Evolutionary conservation across 257 asterid species (phyloP), one percentile per base, ranked within the genome.

Genomic region (Euphrasia confusa): DNA sequence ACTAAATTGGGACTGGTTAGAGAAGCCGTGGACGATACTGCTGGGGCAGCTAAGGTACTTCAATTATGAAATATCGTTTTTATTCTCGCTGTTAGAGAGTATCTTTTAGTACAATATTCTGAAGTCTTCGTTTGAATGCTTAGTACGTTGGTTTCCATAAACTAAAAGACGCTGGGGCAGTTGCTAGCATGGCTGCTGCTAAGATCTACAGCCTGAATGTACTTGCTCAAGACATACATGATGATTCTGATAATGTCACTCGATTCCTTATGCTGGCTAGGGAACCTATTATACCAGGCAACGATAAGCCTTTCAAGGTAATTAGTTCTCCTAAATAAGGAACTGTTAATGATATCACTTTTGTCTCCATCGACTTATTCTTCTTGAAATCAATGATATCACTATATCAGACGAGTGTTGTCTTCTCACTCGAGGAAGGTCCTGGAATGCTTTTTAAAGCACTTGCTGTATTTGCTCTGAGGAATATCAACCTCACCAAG

Each of bases 11-110:
- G 96, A 35, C 83, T 93, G 71, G 99, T 90, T 62, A 80, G 96
- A 78, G 97, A 90, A 85, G 96, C 96, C 58, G 97, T 85, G 68
- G 99, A 93, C 75, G 99, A 93, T 72, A 93, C 99, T 66, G 99
- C 50, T 44, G 50, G 50, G 5, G 50, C 50, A 44, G 99, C 99
- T 56, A 83, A 93, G 97, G 99, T 93, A 57, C 37, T 55, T 55
- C 49, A 35, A 37, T 13, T 54, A 42, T 63, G 42, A 37, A 37
- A 37, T 21, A 21, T 37, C 9, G 11, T 37, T 7, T 6, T 37
- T 37, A 37, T 37, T 37, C 42, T 37, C 11, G 10, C 11, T 37
- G 10, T 37, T 11, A 44, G 10, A 44, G 10, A 12, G 50, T 3
- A n/a, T 10, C 11, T 44, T 44, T 44, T 5, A 44, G 4, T 44